These are phyloP conservation scores for Alloteropsis semialata DNA, from an alignment of 176 grass and related monocot genomes.

Conservation along the genomic window DNA sequence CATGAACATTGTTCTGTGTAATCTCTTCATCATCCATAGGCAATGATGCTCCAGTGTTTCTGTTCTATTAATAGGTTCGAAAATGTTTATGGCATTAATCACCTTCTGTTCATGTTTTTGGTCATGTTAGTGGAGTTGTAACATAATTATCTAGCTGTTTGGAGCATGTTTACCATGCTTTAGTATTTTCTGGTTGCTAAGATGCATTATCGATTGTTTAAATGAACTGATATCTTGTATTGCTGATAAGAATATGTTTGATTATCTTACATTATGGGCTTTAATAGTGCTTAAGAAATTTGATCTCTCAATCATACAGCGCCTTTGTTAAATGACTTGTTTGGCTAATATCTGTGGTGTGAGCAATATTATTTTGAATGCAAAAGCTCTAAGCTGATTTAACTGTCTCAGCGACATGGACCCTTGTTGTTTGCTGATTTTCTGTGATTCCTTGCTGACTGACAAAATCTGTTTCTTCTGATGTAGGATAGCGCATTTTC, in stretches of 20 bases:
- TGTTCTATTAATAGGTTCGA: not conserved
- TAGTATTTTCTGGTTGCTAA: not conserved
- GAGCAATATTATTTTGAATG: not conserved
- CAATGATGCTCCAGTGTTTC: not conserved
- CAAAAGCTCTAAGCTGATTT: not conserved
- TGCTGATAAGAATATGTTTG: not conserved
- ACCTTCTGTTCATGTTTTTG: not conserved
- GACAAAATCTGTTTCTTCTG: not conserved
- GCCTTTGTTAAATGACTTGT: not conserved
- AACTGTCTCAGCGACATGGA: not conserved
- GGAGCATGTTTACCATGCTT: not conserved
- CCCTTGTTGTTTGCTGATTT: not conserved
- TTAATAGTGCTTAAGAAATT: not conserved
- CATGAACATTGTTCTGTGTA: not conserved
- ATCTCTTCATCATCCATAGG: not conserved
- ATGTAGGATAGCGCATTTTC: conserved; percentile 11
- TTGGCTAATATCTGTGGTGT: not conserved
- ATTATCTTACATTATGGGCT: not conserved
- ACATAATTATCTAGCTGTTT: not conserved
- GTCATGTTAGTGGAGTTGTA: not conserved
- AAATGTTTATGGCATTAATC: not conserved
- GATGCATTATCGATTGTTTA: not conserved
- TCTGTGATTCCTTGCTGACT: conserved; percentile 6
- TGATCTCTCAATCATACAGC: not conserved
- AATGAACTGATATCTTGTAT: not conserved